Evolutionary conservation across 441 rosid species (phyloP), one percentile per base, ranked within the genome.

Genomic region (Brassica balearica): DNA sequence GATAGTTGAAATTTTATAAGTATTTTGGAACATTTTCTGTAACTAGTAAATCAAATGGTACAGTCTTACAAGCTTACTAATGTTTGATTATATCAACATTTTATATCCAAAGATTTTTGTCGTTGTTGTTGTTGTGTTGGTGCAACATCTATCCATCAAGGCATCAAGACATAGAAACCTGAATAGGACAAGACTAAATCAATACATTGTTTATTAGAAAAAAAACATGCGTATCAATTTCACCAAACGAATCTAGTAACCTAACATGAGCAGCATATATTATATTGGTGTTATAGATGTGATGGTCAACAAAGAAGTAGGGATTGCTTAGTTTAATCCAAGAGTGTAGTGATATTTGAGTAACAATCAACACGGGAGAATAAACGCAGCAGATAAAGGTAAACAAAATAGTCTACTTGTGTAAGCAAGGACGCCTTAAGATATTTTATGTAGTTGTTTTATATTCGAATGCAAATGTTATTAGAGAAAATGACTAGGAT

Each of bases 191-290:
- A 25, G 15, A 61, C 9, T 56, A 25, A 61, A 25, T 2, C 34
- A 23, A 23, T 10, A 11, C 34, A 22, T 60, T 11, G 14, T 23
- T 23, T 23, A 9, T 23, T 5, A 60, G 8, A 15, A 6, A 2
- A 25, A 12, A 8, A 61, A 12, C 36, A 25, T 61, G 17, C 65
- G 36, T 25, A 61, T 61, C 65, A 61, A 61, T 61, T 61, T 67
- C 77, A 78, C 81, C 81, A 72, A 78, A 67, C 73, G 73, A 78
- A 78, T 78, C 81, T 78, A 72, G 25, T 29, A 66, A 29, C 64
- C 32, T 59, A 25, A 43, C 43, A 72, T 22, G 72, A 72, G 2
- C 72, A 9, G 17, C 59, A 58, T 77, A 58, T 77, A 56, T 65
- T 65, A 71, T 71, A 71, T 65, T 77, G 15, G 61, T 59, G 61